Base-by-base conservation (phyloP, 164 flowering plant species). In the Dillenia turbinata region DNA sequence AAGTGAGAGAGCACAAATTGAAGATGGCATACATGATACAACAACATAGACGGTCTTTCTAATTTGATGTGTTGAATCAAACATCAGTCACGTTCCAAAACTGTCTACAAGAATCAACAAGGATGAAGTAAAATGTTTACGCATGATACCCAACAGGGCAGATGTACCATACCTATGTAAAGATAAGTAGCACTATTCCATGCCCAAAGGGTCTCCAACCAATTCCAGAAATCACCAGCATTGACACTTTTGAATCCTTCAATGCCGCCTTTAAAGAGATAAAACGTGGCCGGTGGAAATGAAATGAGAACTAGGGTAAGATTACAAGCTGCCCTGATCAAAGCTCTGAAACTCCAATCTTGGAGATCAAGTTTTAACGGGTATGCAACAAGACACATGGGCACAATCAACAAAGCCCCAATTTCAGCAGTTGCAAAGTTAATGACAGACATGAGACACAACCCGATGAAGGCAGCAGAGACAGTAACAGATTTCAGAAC, bases 131-230 rank as follows among this genome's bases (percentile, higher is more conserved):
- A 63, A 64, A 78, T 74, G 50, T 66, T 74, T 65, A 77, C 12
- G 66, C 92, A 79, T 47, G 85, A 72, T 49, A 66, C 79, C 92
- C 88, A 87, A 73, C 86, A 85, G 22, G 88, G 92, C 26, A 85
- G 83, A 73, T 89, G 91, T 60, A 85, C 85, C 78, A 88, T 69
- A 62, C 78, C 71, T 43, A 90, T 62, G 59, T 83, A 94, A 11
- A 94, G 85, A 70, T 91, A 94, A 57, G 96, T 91, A 11, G 97
- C 99, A 75, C 99, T 87, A 62, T 82, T 89, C 97, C 96, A 89
- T 33, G 73, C 78, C 96, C 96, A 89, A 44, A 94, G 87, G 48
- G 92, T 79, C 71, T 88, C 96, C 14, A 77, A 71, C 96, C 97
- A 91, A 17, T 17, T 79, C 97, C 97, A 91, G 75, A 87, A 86